These are phyloP conservation scores for Limnanthes douglasii DNA, from an alignment of 345 rosid genomes.

Conservation along the genomic window DNA sequence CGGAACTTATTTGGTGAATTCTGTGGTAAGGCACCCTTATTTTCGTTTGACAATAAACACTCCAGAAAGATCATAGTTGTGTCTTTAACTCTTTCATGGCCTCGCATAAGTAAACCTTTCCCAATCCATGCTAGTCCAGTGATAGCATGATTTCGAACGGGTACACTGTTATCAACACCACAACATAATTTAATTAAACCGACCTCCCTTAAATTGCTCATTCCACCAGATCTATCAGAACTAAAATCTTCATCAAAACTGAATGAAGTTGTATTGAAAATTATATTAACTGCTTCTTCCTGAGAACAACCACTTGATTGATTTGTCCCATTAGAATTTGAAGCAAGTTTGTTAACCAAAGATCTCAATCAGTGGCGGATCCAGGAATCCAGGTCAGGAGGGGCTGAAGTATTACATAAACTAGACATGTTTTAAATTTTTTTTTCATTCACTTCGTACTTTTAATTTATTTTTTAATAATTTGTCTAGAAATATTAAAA, in stretches of 20 bases:
- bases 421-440: too few relatives aligned
- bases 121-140: conserved; percentile 87
- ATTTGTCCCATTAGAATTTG: conserved; percentile 17
- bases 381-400: too few relatives aligned
- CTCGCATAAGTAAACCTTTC: conserved; percentile 85
- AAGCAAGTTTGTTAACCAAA: conserved; percentile 54
- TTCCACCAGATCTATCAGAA: conserved; percentile 12
- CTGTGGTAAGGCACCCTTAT: too few relatives aligned
- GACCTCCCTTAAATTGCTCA: conserved; percentile 15
- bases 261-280: conserved; percentile 22
- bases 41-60: conserved; percentile 31
- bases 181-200: conserved; percentile 18
- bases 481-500: too few relatives aligned
- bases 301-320: conserved; percentile 24
- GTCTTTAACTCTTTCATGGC: conserved; percentile 62
- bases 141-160: conserved; percentile 42
- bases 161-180: conserved; percentile 17
- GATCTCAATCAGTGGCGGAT: too few relatives aligned
- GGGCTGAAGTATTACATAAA: too few relatives aligned
- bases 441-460: too few relatives aligned
- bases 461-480: too few relatives aligned
- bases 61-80: conserved; percentile 36
- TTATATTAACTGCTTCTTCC: conserved; percentile 58
- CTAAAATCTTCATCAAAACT: conserved; percentile 7
- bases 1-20: too few relatives aligned